phyloP scores from a whole-genome alignment of 192 early-diverging fungal genomes.

The Chytriomyces confervae region DNA sequence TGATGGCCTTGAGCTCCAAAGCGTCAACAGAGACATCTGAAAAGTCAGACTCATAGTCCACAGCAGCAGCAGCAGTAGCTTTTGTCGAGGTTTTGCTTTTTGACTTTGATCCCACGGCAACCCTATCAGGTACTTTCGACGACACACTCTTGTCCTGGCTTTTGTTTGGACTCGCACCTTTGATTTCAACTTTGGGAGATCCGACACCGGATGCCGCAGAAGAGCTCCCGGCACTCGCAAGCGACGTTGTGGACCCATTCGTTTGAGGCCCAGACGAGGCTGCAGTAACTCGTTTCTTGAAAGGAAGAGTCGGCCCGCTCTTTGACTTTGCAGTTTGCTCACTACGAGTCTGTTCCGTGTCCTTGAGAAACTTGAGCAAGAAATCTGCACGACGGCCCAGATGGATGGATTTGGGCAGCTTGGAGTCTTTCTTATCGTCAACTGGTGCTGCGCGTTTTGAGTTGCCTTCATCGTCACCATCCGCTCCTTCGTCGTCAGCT shows the following conservation, averaged over 20 bases:
- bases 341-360: slow-evolving; percentile 59
- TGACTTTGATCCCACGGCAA: not conserved
- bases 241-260: slow-evolving; percentile 1
- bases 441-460: slow-evolving; percentile 14
- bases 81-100: slow-evolving; percentile 2
- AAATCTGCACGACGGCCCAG: slow-evolving; percentile 89
- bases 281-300: slow-evolving; percentile 32
- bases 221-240: not conserved
- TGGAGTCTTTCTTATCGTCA: slow-evolving; percentile 50
- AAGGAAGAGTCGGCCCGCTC: slow-evolving; percentile 19
- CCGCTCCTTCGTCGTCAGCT: slow-evolving; percentile 38
- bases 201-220: not conserved
- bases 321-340: not conserved
- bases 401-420: slow-evolving; percentile 82
- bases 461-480: slow-evolving; percentile 10
- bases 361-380: slow-evolving; percentile 82
- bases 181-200: slow-evolving; percentile 21
- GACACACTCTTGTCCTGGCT: not conserved
- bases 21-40: slow-evolving; percentile 34
- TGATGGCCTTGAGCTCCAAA: slow-evolving; percentile 67
- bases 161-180: slow-evolving; percentile 4
- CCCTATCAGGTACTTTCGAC: not conserved
- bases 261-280: slow-evolving; percentile 19
- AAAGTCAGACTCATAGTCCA: slow-evolving; percentile 32
- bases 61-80: not conserved